Evolutionary conservation across 345 rosid genomes (phyloP).

Genomic region (Toxicodendron radicans): DNA sequence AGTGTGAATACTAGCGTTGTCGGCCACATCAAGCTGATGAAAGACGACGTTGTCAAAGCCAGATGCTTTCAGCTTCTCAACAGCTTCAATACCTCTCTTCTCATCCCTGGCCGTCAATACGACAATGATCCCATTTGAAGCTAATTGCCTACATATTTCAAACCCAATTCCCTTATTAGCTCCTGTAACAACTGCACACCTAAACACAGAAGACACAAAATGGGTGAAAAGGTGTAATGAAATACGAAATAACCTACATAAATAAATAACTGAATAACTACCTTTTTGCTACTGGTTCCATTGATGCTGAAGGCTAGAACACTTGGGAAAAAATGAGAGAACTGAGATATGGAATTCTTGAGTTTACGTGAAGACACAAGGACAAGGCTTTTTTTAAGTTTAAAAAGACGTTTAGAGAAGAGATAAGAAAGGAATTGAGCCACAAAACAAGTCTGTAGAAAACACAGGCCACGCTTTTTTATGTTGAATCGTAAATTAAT

Average conservation of each 20-base stretch:
- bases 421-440: too few species aligned
- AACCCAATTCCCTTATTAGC: conserved; percentile 28
- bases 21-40: conserved; percentile 27
- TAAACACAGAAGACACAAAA: background rate
- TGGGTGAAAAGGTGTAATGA: background rate
- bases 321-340: too few species aligned
- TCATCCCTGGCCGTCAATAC: conserved; percentile 30
- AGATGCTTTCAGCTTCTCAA: conserved; percentile 18
- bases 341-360: too few species aligned
- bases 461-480: too few species aligned
- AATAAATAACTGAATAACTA: too few species aligned
- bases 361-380: too few species aligned
- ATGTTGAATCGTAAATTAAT: too few species aligned
- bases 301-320: too few species aligned
- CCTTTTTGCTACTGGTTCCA: too few species aligned
- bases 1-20: conserved; percentile 21
- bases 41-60: conserved; percentile 19
- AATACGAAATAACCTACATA: background rate
- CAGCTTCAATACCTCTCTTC: conserved; percentile 26
- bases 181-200: conserved; percentile 24
- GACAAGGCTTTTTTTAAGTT: too few species aligned
- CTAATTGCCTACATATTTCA: conserved; percentile 24
- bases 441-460: too few species aligned
- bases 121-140: conserved; percentile 18
- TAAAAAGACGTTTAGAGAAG: too few species aligned